These are phyloP conservation scores for Orychophragmus violaceus DNA, from an alignment of 345 rosid species.

Conservation along the genomic window DNA sequence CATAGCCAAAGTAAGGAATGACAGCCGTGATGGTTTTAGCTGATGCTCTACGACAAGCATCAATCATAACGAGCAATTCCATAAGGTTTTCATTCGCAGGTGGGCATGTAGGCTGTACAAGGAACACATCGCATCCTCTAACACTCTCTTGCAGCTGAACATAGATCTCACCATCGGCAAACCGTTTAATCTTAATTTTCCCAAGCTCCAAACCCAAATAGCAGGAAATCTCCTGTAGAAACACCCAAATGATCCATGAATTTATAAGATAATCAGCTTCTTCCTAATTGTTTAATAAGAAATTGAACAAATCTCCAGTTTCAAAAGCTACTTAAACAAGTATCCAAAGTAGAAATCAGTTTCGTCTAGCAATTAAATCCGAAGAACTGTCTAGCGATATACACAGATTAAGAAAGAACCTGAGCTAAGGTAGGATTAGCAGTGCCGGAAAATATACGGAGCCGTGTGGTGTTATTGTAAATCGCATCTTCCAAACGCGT, in stretches of 20 bases:
- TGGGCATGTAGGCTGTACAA: conserved; percentile 94
- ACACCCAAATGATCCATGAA: neutral
- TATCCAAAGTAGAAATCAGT: neutral
- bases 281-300: neutral
- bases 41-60: conserved; percentile 94
- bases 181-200: conserved; percentile 79
- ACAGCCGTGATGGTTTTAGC: conserved; percentile 92
- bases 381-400: no score
- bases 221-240: conserved; percentile 75
- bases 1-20: conserved; percentile 95
- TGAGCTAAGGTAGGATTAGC: conserved; percentile 89
- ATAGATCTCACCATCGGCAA: conserved; percentile 96
- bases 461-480: conserved; percentile 52
- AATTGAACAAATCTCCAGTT: neutral
- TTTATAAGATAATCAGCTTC: neutral
- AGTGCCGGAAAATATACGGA: conserved; percentile 89
- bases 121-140: conserved; percentile 96
- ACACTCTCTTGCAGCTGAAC: conserved; percentile 97
- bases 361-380: no score
- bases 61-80: conserved; percentile 94
- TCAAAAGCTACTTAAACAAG: neutral
- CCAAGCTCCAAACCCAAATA: conserved; percentile 96
- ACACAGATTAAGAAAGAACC: conserved; percentile 37
- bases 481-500: conserved; percentile 31
- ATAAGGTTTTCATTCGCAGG: conserved; percentile 98